These are phyloP conservation scores for Gossypium sturtianum DNA, from an alignment of 345 rosid species.

Conservation along the genomic window DNA sequence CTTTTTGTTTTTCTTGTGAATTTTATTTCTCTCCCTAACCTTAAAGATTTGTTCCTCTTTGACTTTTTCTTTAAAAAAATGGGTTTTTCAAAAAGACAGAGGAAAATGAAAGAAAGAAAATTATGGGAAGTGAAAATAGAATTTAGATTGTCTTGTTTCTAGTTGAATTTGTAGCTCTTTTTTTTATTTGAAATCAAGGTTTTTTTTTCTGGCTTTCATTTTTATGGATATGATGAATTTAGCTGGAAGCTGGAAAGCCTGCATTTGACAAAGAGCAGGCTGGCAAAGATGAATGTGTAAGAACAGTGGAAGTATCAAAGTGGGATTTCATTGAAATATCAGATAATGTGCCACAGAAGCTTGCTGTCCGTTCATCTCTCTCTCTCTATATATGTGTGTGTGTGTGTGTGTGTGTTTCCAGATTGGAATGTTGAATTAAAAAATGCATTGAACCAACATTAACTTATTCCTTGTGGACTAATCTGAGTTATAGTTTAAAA, in stretches of 20 bases:
- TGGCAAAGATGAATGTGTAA: not conserved
- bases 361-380: not conserved
- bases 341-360: not conserved
- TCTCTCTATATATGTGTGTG: not conserved
- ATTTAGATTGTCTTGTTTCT: not conserved
- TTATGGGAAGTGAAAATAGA: not conserved
- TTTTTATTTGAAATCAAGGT: no score
- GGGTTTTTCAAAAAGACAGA: not conserved
- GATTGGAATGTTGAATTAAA: not conserved
- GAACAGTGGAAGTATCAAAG: not conserved
- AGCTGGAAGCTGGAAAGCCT: constrained; percentile 5
- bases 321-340: not conserved
- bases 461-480: not conserved
- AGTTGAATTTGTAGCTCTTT: not conserved
- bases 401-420: not conserved
- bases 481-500: not conserved
- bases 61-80: not conserved
- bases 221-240: not conserved
- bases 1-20: not conserved
- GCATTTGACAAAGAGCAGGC: not conserved
- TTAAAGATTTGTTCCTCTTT: not conserved
- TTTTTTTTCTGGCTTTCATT: not conserved
- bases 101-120: not conserved
- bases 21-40: not conserved
- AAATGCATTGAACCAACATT: not conserved